Evolutionary conservation across 2,329 filamentous ascomycete genomes (phyloP).

Genomic region (Metarhizium anisopliae): DNA sequence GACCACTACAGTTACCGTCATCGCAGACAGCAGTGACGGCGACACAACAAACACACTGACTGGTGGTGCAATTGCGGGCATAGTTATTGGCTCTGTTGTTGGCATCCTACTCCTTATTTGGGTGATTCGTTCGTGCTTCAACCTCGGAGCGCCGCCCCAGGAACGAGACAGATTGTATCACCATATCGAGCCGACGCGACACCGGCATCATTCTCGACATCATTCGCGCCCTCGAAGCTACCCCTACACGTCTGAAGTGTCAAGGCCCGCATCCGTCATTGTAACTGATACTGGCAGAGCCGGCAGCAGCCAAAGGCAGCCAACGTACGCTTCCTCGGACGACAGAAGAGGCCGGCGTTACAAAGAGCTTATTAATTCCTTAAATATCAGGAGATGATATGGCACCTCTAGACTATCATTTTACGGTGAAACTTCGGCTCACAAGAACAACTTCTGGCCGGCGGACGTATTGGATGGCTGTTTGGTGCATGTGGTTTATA

Average conservation of each 20-base stretch:
- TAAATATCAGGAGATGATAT: too few species aligned
- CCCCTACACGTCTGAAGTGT: background rate
- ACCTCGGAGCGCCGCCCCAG: slow-evolving; percentile 27
- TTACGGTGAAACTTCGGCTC: too few species aligned
- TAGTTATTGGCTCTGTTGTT: slow-evolving; percentile 38
- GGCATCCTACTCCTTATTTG: slow-evolving; percentile 35
- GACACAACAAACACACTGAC: slow-evolving; percentile 21
- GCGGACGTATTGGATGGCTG: too few species aligned
- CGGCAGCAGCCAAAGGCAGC: background rate
- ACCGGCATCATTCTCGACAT: slow-evolving; percentile 13
- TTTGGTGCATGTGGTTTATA: too few species aligned
- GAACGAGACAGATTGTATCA: slow-evolving; percentile 24
- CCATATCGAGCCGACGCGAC: slow-evolving; percentile 15
- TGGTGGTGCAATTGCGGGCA: slow-evolving; percentile 42
- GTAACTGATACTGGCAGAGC: background rate
- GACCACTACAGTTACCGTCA: slow-evolving; percentile 22
- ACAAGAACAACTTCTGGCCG: too few species aligned
- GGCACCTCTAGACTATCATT: too few species aligned
- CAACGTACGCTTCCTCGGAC: background rate
- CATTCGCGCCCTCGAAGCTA: slow-evolving; percentile 3
- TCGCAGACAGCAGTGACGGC: slow-evolving; percentile 11
- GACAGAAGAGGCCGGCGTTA: background rate
- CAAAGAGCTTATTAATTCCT: slow-evolving; percentile 6
- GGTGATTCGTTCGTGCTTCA: slow-evolving; percentile 36
- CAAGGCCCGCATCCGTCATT: background rate